A percentile compares a stretch with the other conserved stretches of the same genome.
Conservation (phyloP, 805 yeast species). For the Cyberlindnera xishuangbannaensis region DNA sequence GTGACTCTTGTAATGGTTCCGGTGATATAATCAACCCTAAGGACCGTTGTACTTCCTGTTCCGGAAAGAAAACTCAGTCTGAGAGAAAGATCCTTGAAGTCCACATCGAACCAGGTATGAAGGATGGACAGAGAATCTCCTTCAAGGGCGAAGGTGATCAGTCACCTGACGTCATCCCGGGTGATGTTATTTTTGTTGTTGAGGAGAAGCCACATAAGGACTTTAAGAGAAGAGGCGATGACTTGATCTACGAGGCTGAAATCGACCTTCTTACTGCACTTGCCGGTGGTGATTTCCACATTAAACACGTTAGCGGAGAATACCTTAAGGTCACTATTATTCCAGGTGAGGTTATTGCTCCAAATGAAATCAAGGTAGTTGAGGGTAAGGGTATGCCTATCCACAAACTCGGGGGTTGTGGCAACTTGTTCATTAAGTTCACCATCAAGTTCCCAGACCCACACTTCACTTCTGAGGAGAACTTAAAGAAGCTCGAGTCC, state of each 20-base stretch:
- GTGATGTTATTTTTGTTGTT: slow-evolving; percentile 90
- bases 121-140: slow-evolving; percentile 82
- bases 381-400: slow-evolving; percentile 98
- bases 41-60: slow-evolving; percentile 83
- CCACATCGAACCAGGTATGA: slow-evolving; percentile 96
- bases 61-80: slow-evolving; percentile 78
- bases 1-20: slow-evolving; percentile 88
- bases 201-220: slow-evolving; percentile 82
- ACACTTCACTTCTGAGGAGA: slow-evolving; percentile 69
- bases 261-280: slow-evolving; percentile 90
- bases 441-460: slow-evolving; percentile 81
- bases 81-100: slow-evolving; percentile 95
- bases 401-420: slow-evolving; percentile 79
- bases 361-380: slow-evolving; percentile 74
- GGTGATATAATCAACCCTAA: slow-evolving; percentile 85
- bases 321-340: slow-evolving; percentile 74
- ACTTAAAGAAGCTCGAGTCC: slow-evolving; percentile 64
- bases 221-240: slow-evolving; percentile 86
- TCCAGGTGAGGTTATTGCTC: slow-evolving; percentile 91
- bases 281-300: slow-evolving; percentile 89
- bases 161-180: slow-evolving; percentile 90
- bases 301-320: slow-evolving; percentile 90
- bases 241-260: slow-evolving; percentile 78
- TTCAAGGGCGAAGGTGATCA: slow-evolving; percentile 98
- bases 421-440: slow-evolving; percentile 83